Base-by-base conservation (phyloP, 306 rosid species). In the Hippophae rhamnoides region DNA sequence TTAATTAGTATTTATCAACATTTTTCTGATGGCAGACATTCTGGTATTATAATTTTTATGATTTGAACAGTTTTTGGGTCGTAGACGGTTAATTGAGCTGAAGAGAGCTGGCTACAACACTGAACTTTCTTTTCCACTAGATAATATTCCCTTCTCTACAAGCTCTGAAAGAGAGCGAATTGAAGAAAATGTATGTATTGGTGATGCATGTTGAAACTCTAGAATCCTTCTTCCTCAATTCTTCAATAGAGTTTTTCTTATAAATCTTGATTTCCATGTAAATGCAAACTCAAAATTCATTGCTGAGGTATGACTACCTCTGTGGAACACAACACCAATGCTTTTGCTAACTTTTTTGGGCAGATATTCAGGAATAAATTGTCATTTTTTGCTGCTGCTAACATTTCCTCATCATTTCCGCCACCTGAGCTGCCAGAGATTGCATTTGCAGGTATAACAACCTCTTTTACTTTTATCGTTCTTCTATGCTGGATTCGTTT, bases 361-460 rank as follows among this genome's bases (percentile, higher is more conserved):
- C 85, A 92, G 99, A 54, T 74, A 65, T 92, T 87, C 63, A 72
- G 85, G 76, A 92, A 84, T 70, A 85, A 79, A 68, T 69, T 92
- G 78, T 82, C 82, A 6, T 92, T 87, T 79, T 88, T 87, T 65
- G 99, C 99, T 43, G 92, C 99, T 58, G 99, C 96, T 10, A 88
- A 87, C 71, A 84, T 72, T 60, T 85, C 96, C 23, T 92, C 95
- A 12, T 92, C 99, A 70, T 87, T 92, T 83, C 95, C 95, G 12
- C 89, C 89, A 58, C 88, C 89, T 56, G 74, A 69, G 52, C 78
- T 92, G 71, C 99, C 95, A 2, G 99, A 92, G 80, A 88, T 92
- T 75, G 99, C 99, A 76, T 92, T 92, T 75, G 99, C 99, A 48
- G 99, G 99, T 92, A 68, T 47, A 46, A 31, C 5, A 31, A 31